Evolutionary conservation across 2,329 filamentous ascomycete species (phyloP).

Genomic region (Rosellinia necatrix): DNA sequence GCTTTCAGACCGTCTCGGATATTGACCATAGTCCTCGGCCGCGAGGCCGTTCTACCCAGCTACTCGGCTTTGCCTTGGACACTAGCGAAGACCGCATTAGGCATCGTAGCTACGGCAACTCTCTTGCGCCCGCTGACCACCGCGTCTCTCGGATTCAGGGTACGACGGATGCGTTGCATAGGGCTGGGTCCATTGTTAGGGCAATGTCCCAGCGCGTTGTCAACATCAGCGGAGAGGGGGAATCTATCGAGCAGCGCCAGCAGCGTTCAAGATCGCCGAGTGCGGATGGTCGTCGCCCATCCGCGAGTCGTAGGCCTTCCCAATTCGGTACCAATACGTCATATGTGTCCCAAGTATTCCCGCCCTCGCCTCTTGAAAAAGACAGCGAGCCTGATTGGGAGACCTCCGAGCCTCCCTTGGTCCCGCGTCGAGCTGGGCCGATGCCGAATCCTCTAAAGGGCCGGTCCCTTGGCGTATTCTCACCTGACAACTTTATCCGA

Average conservation of each 20-base stretch:
- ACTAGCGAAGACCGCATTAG: constrained; percentile 56
- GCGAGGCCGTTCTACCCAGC: constrained; percentile 53
- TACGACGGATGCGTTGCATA: constrained; percentile 65
- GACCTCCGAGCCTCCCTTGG: constrained; percentile 38
- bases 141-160: constrained; percentile 67
- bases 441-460: constrained; percentile 81
- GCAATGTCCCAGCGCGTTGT: constrained; percentile 97
- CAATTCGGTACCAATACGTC: constrained; percentile 54
- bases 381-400: constrained; percentile 41
- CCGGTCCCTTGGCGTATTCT: constrained; percentile 82
- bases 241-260: constrained; percentile 75
- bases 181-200: constrained; percentile 76
- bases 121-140: constrained; percentile 55
- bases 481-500: constrained; percentile 75
- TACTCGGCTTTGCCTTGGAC: constrained; percentile 63
- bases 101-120: constrained; percentile 62
- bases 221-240: constrained; percentile 92
- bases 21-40: constrained; percentile 56
- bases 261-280: constrained; percentile 62
- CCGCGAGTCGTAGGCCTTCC: constrained; percentile 46
- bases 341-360: constrained; percentile 55
- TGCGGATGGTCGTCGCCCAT: constrained; percentile 56
- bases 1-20: constrained; percentile 62
- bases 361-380: constrained; percentile 53
- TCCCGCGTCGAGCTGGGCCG: constrained; percentile 42